Base-by-base conservation (phyloP, 345 rosid genomes). In the Lumnitzera littorea region DNA sequence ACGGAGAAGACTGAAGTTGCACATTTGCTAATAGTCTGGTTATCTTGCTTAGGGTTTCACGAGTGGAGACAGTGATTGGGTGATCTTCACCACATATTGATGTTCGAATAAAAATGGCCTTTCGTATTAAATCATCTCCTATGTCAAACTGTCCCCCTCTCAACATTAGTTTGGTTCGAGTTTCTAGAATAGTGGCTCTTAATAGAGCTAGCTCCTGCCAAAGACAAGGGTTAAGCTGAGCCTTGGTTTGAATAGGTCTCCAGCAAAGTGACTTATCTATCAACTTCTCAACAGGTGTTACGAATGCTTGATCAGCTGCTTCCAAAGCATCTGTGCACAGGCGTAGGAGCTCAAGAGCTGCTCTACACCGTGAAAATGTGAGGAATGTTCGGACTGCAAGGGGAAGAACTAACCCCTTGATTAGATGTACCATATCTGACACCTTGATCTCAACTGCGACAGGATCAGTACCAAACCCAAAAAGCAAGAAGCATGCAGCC, bases 161-260 rank as follows among this genome's bases (percentile, higher is more conserved):
- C 63, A 86, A 64, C 97, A 90, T 88, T 50, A 94, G 69, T 75
- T 94, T 94, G 59, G 97, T 89, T 70, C 99, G 70, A 23, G 92
- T 88, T 75, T 94, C 99, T 24, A 94, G 82, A 70, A 94, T 96
- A 0, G 85, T 83, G 51, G 97, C 99, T 72, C 97, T 83, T 29
- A 79, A 67, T 12, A 94, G 69, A 1, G 97, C 99, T 57, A 94
- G 82, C 54, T 94, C 99, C 84, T 90, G 86, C 97, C 97, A 94
- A 6, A 94, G 85, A 47, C 64, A 70, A 12, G 99, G 99, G 80
- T 87, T 88, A 66, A 90, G 64, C 73, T 90, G 95, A 4, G 99
- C 99, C 17, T 80, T 86, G 1, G 96, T 90, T 74, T 77, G 88
- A 61, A 84, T 69, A 0, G 97, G 95, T 72, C 91, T 79, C 95